Evolutionary conservation across 2,329 filamentous ascomycete species (phyloP), one percentile per base, ranked within the genome.

Genomic region (Sporothrix inflata): DNA sequence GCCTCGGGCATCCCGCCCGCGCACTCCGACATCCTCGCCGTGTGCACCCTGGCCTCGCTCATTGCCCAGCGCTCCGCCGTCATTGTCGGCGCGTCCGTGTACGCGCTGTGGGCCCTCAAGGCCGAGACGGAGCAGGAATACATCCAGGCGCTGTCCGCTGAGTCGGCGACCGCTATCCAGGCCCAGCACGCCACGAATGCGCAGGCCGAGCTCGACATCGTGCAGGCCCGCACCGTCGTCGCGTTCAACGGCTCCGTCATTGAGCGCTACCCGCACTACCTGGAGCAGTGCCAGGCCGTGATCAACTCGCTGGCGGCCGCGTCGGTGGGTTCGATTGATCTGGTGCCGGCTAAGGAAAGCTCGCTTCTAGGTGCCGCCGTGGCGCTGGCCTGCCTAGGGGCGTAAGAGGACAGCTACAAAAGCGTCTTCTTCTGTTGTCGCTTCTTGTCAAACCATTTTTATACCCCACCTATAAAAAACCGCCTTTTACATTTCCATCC

Each of bases 171-270:
- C 14, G 42, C 11, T 14, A 12, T 24, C 34, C 53, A 47, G 19
- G 19, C 38, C 19, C 19, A 69, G 4, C 77, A 76, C 42, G 83
- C 84, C 30, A 82, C 85, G 0, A 86, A 87, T 73, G 83, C 84
- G 6, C 86, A 87, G 74, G 82, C 82, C 1, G 79, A 82, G 57
- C 78, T 86, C 8, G 78, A 79, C 34, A 74, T 78, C 7, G 71
- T 75, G 45, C 81, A 82, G 72, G 51, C 67, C 12, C 81, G 82
- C 71, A 89, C 88, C 3, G 85, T 87, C 1, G 88, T 95, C n/a
- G 91, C 91, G 3, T 94, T 91, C 81, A 94, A 93, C 78, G 92
- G 92, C 60, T 92, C 90, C 38, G 91, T 95, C 67, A 90, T 94
- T 69, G 92, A 94, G 80, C 90, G 91, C 76, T 95, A 94, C 78